Evolutionary conservation across 495 filamentous ascomycete genomes (phyloP), one percentile per base, ranked within the genome.

Genomic region (Hypomontagnella monticulosa): DNA sequence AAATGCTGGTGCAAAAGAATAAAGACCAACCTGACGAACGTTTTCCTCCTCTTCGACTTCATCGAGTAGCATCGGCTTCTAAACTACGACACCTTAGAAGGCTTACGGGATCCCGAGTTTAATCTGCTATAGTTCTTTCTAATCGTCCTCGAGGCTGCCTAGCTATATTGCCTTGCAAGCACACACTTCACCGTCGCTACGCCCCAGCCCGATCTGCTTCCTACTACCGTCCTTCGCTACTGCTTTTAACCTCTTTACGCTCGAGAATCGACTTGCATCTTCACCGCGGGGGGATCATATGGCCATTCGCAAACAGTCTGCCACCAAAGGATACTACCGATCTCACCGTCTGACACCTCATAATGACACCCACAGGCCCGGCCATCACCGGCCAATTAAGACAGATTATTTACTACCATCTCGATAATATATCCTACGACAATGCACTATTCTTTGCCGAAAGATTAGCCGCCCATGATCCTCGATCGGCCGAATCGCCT

Each of bases 361-460:
- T 61, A 73, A 96, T 96, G 93, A 84, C 91, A 56, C 88, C 91
- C 6, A 85, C 85, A 30, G 86, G 82, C 64, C 74, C 84, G 14
- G 83, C 88, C 73, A 83, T 93, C 66, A 81, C 89, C 38, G 81
- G 81, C 73, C 91, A 96, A 76, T 80, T 98, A 67, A 85, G 90
- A 72, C 90, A 95, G 71, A 83, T 92, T 51, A 88, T 98, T 61
- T 91, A 93, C 76, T 97, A 98, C 78, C 88, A 96, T 72, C 86
- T 99, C 73, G 95, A 99, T 77, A 96, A 94, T 67, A 89, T 93
- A 68, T 83, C 93, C 27, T 82, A 90, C 66, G 85, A 90, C 32
- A 97, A 95, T 67, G 95, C 95, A 50, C 86, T 97, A 27, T 98
- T 98, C 78, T 88, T 96, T 38, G 90, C 95, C 47, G 91, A 92